Evolutionary conservation across 208 protist species (phyloP), one percentile per base, ranked within the genome.

Genomic region (Leishmania tropica): DNA sequence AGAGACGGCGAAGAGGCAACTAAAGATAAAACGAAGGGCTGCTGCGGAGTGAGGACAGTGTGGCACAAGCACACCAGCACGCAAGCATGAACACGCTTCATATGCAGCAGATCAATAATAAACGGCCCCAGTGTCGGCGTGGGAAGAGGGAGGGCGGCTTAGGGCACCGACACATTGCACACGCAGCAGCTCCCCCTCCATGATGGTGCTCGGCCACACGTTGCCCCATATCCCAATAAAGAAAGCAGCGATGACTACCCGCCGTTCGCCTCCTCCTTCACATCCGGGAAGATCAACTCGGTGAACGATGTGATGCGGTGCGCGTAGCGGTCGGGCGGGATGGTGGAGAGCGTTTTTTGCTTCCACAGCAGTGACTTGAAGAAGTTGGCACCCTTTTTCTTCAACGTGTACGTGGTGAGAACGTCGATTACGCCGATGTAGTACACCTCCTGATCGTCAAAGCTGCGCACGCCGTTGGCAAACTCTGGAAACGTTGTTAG

Each of bases 391-490:
- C 72, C 42, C 79, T 94, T 95, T 87, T 98, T 98, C 81, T 96
- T 96, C n/a, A 60, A 68, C 77, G 76, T 94, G 83, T 98, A 98
- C 56, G 70, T 79, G 40, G 95, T 96, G 47, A 98, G 87, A 76
- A 95, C 89, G 80, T 98, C 95, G 75, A 98, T 98, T 53, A 98
- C 89, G 40, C 95, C 95, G 79, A 98, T 91, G 80, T 95, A 98
- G 83, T 96, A 98, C 2, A 92, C 79, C 76, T 98, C 95, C 80
- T 96, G 88, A 37, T 92, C 85, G 75, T 89, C 82, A 35, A 96
- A 42, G 81, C 93, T 96, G 68, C 74, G 79, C 40, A 98, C 84
- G 21, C 93, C 92, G 35, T 82, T 75, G 6, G 75, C 81, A 68
- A 93, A 96, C 37, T 91, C 80, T 19, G 87, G 83, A 4, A 82